A percentile compares a stretch with the other conserved stretches of the same genome.
Conservation (phyloP, 2,329 filamentous ascomycete species). For the Botrytis deweyae region DNA sequence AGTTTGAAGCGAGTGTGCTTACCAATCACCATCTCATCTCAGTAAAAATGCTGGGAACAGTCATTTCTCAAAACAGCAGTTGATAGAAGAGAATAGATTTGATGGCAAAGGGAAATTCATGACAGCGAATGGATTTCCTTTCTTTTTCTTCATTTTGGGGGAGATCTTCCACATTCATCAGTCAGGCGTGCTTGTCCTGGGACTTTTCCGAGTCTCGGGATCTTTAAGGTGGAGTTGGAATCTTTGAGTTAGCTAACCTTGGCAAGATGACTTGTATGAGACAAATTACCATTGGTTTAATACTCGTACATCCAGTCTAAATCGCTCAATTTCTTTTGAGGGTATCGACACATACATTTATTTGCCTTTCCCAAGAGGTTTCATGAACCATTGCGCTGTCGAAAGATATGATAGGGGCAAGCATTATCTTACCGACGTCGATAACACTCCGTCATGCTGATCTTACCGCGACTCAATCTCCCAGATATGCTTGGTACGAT, state of each 20-base stretch:
- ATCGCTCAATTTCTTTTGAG: background rate
- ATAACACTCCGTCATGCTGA: background rate
- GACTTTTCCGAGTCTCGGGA: slow-evolving; percentile 10
- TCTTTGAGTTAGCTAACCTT: slow-evolving; percentile 9
- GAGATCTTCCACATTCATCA: background rate
- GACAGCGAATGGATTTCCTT: background rate
- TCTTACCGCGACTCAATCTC: slow-evolving; percentile 1
- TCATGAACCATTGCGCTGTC: background rate
- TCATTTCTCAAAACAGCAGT: background rate
- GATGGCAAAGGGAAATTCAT: background rate
- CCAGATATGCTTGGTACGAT: background rate
- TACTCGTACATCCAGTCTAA: background rate
- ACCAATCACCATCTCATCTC: background rate
- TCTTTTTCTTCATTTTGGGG: background rate
- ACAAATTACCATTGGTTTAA: background rate
- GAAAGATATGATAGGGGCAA: slow-evolving; percentile 5
- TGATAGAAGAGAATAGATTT: background rate
- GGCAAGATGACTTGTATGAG: slow-evolving; percentile 15
- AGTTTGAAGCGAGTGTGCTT: background rate
- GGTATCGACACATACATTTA: background rate
- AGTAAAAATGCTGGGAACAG: background rate
- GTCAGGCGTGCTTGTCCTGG: slow-evolving; percentile 6
- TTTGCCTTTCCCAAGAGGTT: background rate
- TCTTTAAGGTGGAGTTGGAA: slow-evolving; percentile 4
- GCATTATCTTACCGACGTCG: slow-evolving; percentile 5